Percentiles rank a stretch among this genome's conserved stretches.
Conservation (phyloP, 176 grass and related monocot genomes). For the Bromus sterilis region DNA sequence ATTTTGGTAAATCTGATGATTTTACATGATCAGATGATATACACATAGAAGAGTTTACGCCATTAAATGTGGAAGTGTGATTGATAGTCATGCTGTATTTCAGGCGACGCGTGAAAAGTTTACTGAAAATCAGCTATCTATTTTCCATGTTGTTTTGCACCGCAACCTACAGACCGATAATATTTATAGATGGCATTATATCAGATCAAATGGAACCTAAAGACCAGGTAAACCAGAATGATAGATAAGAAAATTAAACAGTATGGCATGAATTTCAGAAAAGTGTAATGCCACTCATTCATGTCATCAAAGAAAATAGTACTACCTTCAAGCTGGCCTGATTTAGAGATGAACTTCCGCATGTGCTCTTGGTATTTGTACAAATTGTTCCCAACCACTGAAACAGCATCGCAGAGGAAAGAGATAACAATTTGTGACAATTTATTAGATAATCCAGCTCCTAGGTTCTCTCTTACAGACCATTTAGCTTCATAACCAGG, state of each 20-base stretch:
- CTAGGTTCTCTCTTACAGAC: slow-evolving; percentile 14
- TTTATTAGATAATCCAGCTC: slow-evolving; percentile 41
- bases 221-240: background rate
- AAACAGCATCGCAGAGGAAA: slow-evolving; percentile 90
- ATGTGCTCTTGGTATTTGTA: slow-evolving; percentile 83
- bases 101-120: background rate
- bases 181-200: background rate
- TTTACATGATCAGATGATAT: slow-evolving; percentile 1
- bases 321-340: slow-evolving; percentile 69
- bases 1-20: background rate
- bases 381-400: slow-evolving; percentile 78
- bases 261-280: background rate
- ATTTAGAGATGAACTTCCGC: slow-evolving; percentile 49
- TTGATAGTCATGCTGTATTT: slow-evolving; percentile 4
- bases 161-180: background rate
- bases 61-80: background rate
- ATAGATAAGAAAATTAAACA: background rate
- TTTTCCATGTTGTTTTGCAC: background rate
- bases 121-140: background rate
- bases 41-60: background rate
- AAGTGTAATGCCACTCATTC: background rate
- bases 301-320: slow-evolving; percentile 12
- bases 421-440: slow-evolving; percentile 62
- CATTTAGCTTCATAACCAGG: slow-evolving; percentile 42
- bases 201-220: slow-evolving; percentile 5